Evolutionary conservation across 2,329 filamentous ascomycete species (phyloP).

Genomic region (Fusarium burgessii): DNA sequence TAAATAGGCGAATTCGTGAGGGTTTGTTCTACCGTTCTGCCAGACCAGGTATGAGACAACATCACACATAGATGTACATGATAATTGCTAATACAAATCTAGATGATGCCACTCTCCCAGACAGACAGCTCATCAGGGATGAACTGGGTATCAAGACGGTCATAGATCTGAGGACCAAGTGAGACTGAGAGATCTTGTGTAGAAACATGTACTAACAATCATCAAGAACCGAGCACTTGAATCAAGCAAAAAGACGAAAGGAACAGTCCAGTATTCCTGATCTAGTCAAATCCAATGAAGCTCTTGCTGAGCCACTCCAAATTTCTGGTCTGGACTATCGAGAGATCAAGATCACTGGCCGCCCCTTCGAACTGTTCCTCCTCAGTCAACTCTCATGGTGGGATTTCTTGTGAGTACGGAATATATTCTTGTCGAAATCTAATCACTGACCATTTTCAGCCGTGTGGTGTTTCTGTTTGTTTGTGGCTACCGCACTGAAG

Average conservation of each 20-base stretch:
- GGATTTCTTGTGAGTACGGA: constrained; percentile 66
- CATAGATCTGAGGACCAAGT: constrained; percentile 84
- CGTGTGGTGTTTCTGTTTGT: constrained; percentile 70
- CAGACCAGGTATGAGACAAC: constrained; percentile 61
- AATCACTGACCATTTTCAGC: constrained; percentile 35
- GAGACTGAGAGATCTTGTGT: constrained; percentile 39
- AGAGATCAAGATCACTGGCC: constrained; percentile 80
- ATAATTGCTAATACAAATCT: constrained; percentile 21
- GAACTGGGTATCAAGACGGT: constrained; percentile 76
- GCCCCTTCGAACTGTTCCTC: constrained; percentile 75
- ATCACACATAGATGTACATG: neutral
- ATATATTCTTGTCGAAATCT: neutral
- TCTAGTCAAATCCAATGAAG: constrained; percentile 56
- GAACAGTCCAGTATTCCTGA: constrained; percentile 59
- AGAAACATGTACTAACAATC: constrained; percentile 9
- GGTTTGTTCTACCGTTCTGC: constrained; percentile 77
- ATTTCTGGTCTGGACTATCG: constrained; percentile 74
- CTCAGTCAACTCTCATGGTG: constrained; percentile 76
- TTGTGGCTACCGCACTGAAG: constrained; percentile 74
- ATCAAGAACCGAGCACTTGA: constrained; percentile 76
- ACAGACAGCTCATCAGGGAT: constrained; percentile 69
- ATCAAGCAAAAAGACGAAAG: constrained; percentile 72
- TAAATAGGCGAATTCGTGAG: constrained; percentile 63
- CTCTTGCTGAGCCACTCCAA: constrained; percentile 66
- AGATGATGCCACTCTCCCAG: constrained; percentile 78